Base-by-base conservation (phyloP, 306 rosid species). In the Leucaena leucocephala region DNA sequence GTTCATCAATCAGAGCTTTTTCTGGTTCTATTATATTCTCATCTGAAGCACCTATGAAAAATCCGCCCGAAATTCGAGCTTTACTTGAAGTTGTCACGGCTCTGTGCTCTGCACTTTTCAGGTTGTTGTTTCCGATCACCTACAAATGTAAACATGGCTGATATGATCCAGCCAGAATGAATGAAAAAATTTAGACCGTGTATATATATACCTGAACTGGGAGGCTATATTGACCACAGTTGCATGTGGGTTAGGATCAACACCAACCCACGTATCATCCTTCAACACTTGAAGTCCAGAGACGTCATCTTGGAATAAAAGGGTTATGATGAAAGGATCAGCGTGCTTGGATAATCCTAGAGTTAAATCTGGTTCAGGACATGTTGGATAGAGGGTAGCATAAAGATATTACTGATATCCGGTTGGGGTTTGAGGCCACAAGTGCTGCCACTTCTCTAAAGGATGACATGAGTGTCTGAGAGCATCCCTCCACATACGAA, bases 11-110 rank as follows among this genome's bases (percentile, higher is more conserved):
- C 21, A 91, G 8, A 77, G 74, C 82, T 76, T 88, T 43, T 73
- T 86, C 93, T 21, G 96, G 90, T 71, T 83, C 84, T 36, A 89
- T 63, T 0, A 21, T 2, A 17, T 76, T 84, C 4, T 87, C 89
- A 13, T 72, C 82, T 8, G 63, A 79, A 34, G 96, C 88, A 62
- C 75, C 66, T 9, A 87, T 34, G 1, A 86, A 86, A 66, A 84
- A 84, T 0, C 87, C 81, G 61, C 75, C 55, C 0, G 80, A 79
- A 9, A 84, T 86, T 17, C 93, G 72, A 42, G 78, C 72, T 8
- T 38, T 54, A 21, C 17, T 67, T 42, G 50, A 21, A 42, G 40
- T 67, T 9, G 50, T 67, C 16, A 67, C 72, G 2, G 5, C 72
- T 19, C 72, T 67, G 34, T 67, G 72, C 7, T 40, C 35, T 2